These are phyloP conservation scores for Chytriomyces confervae DNA, from an alignment of 192 early-diverging fungal species.

Conservation along the genomic window DNA sequence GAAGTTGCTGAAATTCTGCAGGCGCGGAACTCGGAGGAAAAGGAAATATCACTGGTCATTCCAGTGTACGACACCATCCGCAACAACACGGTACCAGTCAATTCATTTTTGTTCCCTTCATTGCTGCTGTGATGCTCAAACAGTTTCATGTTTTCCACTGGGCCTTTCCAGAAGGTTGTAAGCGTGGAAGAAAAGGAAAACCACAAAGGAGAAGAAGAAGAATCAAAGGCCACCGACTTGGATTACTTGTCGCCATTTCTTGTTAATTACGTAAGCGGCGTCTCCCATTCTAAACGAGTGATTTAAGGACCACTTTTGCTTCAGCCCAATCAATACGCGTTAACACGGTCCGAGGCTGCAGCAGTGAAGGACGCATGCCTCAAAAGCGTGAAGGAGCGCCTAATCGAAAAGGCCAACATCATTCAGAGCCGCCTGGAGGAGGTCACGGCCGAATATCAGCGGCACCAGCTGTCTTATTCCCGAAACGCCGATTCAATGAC, in stretches of 20 bases:
- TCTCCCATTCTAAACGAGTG: background rate
- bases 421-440: constrained; percentile 63
- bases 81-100: constrained; percentile 53
- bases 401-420: constrained; percentile 65
- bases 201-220: constrained; percentile 62
- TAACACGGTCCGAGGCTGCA: constrained; percentile 53
- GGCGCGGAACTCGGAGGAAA: constrained; percentile 53
- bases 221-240: constrained; percentile 53
- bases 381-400: constrained; percentile 55
- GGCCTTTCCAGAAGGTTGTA: constrained; percentile 42
- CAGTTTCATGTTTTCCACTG: background rate
- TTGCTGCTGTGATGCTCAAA: background rate
- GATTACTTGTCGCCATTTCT: constrained; percentile 67
- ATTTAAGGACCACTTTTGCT: background rate
- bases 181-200: constrained; percentile 57
- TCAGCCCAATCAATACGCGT: constrained; percentile 47
- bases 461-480: constrained; percentile 58
- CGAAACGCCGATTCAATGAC: constrained; percentile 65
- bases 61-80: constrained; percentile 65
- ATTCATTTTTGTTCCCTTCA: background rate
- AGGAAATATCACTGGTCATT: constrained; percentile 52
- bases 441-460: constrained; percentile 60
- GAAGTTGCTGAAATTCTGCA: constrained; percentile 59
- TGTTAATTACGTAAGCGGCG: constrained; percentile 57
- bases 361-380: constrained; percentile 60